These are phyloP conservation scores for Dendrobium huoshanense DNA, from an alignment of 106 monocot genomes.

Conservation along the genomic window DNA sequence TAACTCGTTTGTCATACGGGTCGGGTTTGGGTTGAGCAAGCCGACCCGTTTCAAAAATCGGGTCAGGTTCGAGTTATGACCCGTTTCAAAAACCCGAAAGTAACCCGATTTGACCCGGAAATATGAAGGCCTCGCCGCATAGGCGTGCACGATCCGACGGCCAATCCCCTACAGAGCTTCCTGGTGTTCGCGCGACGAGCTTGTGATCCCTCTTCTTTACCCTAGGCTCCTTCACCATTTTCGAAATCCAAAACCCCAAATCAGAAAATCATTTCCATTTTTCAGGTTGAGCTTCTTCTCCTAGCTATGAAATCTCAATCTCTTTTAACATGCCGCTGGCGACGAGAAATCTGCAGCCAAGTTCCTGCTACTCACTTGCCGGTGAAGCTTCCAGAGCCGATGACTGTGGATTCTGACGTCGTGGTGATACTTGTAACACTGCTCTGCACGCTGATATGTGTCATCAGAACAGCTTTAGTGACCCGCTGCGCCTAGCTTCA, in stretches of 20 bases:
- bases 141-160: not conserved
- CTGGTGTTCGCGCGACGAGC: not conserved
- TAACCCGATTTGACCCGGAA: too few species aligned
- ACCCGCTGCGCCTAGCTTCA: constrained; percentile 30
- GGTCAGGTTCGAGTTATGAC: too few species aligned
- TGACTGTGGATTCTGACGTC: constrained; percentile 22
- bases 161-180: not conserved
- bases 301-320: not conserved
- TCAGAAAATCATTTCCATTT: not conserved
- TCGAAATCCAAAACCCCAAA: not conserved
- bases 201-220: constrained; percentile 49
- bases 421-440: constrained; percentile 26
- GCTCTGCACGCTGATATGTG: constrained; percentile 28
- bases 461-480: constrained; percentile 23
- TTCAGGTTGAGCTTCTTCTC: not conserved
- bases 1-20: too few species aligned
- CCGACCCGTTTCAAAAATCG: too few species aligned
- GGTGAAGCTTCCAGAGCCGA: constrained; percentile 9
- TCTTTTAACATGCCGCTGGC: constrained; percentile 1
- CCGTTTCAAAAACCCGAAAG: too few species aligned
- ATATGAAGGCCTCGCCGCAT: not conserved
- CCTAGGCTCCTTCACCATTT: constrained; percentile 23
- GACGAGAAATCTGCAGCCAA: constrained; percentile 9
- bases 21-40: too few species aligned
- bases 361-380: not conserved